phyloP scores from a whole-genome alignment of 2,329 filamentous ascomycete genomes.

The Pseudocercospora vitis region DNA sequence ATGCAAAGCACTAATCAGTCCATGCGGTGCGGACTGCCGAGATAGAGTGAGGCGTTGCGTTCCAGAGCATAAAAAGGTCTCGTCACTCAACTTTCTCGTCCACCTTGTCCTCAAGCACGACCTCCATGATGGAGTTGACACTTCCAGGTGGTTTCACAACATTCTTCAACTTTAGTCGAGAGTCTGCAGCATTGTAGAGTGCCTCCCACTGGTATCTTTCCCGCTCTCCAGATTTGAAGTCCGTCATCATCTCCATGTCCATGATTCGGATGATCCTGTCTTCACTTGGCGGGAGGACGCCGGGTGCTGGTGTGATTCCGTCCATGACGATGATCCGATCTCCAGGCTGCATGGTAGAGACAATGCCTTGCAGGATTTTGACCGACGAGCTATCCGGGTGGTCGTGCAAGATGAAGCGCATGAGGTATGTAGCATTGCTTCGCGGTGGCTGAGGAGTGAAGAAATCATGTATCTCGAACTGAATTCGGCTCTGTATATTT shows the following conservation, averaged over 20 bases:
- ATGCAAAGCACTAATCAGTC: no score
- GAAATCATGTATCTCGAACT: constrained; percentile 26
- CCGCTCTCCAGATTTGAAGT: constrained; percentile 13
- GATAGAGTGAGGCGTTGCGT: no score
- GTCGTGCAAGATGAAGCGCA: constrained; percentile 21
- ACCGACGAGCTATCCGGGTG: constrained; percentile 25
- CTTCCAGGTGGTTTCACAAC: constrained; percentile 8
- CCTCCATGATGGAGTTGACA: constrained; percentile 8
- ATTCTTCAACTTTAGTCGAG: constrained; percentile 3
- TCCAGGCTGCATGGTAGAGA: constrained; percentile 22
- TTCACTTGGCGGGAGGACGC: not conserved
- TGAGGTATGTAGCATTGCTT: constrained; percentile 31
- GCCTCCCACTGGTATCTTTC: constrained; percentile 9
- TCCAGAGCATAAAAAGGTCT: not conserved
- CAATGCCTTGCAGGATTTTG: constrained; percentile 24
- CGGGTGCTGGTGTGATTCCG: constrained; percentile 18
- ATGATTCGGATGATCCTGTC: constrained; percentile 5
- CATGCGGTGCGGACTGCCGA: no score
- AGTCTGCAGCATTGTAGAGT: constrained; percentile 2
- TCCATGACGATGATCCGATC: constrained; percentile 30
- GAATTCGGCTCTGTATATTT: constrained; percentile 1
- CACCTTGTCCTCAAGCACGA: constrained; percentile 8
- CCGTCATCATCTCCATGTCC: constrained; percentile 15
- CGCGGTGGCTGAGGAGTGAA: constrained; percentile 28
- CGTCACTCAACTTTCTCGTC: not conserved